Evolutionary conservation across 2,329 filamentous ascomycete genomes (phyloP), one percentile per base, ranked within the genome.

Genomic region (Chaetomium strumarium): DNA sequence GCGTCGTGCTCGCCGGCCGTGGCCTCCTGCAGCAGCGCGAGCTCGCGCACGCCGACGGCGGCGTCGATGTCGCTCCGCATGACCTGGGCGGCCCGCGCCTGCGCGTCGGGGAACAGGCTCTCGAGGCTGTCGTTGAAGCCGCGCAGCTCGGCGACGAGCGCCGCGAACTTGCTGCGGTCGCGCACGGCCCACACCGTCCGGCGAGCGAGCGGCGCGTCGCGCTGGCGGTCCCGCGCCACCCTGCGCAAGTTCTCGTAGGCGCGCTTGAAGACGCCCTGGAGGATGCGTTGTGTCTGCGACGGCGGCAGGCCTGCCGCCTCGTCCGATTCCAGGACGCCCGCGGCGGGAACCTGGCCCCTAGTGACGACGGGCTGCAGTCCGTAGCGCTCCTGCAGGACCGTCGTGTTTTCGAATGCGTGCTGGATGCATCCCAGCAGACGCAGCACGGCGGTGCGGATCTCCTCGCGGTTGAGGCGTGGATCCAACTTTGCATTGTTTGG

Each of bases 81-180:
- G 5, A 43, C 49, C 30, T 42, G 29, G 1, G 43, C 43, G 7
- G 37, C 43, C 16, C 24, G 37, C 20, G 30, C 29, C 13, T 20
- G 36, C 24, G 43, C 42, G 19, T 52, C 49, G 7, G 49, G 49
- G 13, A 52, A 52, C n/a, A 52, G 43, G 43, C 37, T 47, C 36
- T 46, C 42, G 16, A 52, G 37, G n/a, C 49, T 52, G 38, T 52
- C 49, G 24, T 52, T 52, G 38, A 52, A 52, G 7, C 14, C 36
- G 29, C 49, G 43, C 24, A 52, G 36, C 17, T 52, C 49, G 14
- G 43, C 42, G n/a, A 52, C 29, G 4, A 52, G 19, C 3, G 13
- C 29, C 6, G 36, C 14, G 20, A 46, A 52, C 29, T 41, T 34
- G 9, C 24, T 46, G 30, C 43, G 43, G 43, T 52, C 49, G 14